Conservation (phyloP, 73 alveolate species). For the Uronychia setigera region DNA sequence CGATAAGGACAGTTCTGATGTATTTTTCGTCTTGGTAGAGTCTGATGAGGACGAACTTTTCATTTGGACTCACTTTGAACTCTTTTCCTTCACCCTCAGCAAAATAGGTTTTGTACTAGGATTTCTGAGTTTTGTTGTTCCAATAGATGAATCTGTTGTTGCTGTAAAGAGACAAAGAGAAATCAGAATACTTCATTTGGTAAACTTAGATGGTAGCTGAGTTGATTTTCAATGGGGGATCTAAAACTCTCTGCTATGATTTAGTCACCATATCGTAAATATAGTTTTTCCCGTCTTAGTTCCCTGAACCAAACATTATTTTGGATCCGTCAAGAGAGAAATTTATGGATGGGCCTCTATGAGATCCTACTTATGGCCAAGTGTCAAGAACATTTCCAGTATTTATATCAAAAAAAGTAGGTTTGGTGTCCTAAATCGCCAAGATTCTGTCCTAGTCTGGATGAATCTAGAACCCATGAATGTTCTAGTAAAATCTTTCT, state of each 20-base stretch:
- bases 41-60: background rate
- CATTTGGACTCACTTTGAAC: background rate
- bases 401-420: too few relatives aligned
- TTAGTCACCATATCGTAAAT: too few relatives aligned
- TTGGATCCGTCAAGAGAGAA: background rate
- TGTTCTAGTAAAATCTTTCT: too few relatives aligned
- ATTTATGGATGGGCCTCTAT: background rate
- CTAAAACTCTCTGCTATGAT: too few relatives aligned
- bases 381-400: background rate
- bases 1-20: background rate
- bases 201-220: too few relatives aligned
- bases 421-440: too few relatives aligned
- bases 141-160: too few relatives aligned
- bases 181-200: too few relatives aligned
- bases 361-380: background rate
- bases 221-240: too few relatives aligned
- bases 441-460: background rate
- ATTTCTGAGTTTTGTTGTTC: too few relatives aligned
- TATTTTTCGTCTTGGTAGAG: background rate
- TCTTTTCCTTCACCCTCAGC: background rate
- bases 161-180: too few relatives aligned
- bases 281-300: background rate
- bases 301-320: background rate
- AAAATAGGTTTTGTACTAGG: background rate
- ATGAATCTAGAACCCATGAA: background rate